Conservation (phyloP, 108 stramenopile genomes). For the Pseudonitzschia pungens region DNA sequence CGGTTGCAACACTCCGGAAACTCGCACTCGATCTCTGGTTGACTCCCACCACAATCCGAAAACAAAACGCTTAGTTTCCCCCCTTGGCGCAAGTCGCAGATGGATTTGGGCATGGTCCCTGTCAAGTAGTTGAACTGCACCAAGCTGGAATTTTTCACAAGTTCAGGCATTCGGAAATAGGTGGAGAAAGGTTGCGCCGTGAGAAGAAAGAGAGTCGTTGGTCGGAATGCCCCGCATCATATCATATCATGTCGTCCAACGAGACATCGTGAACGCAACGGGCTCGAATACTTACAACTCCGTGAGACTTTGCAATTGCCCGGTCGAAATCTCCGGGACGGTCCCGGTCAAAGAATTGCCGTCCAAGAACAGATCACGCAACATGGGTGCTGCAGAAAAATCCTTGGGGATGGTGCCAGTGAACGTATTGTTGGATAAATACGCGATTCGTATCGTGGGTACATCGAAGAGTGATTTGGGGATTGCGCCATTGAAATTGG, state of each 20-base stretch:
- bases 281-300: conserved; percentile 34
- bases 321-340: conserved; percentile 32
- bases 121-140: conserved; percentile 44
- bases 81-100: conserved; percentile 30
- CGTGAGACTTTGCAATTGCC: conserved; percentile 27
- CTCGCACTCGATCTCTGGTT: conserved; percentile 43
- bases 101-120: conserved; percentile 44
- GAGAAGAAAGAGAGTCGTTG: not conserved
- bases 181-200: not conserved
- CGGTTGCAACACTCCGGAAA: conserved; percentile 56
- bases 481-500: conserved; percentile 63
- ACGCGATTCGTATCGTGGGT: conserved; percentile 55
- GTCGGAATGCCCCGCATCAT: not conserved
- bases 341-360: conserved; percentile 61
- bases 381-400: conserved; percentile 24
- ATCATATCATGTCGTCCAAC: too few relatives aligned
- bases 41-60: conserved; percentile 42
- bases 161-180: not conserved
- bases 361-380: conserved; percentile 55
- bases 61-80: conserved; percentile 45
- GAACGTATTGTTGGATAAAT: conserved; percentile 71
- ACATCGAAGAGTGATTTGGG: conserved; percentile 66
- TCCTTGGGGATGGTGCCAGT: conserved; percentile 68
- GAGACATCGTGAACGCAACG: not conserved
- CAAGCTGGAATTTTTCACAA: conserved; percentile 5